Evolutionary conservation across 2,329 filamentous ascomycete species (phyloP), one percentile per base, ranked within the genome.

Genomic region (Fusarium duplospermum): DNA sequence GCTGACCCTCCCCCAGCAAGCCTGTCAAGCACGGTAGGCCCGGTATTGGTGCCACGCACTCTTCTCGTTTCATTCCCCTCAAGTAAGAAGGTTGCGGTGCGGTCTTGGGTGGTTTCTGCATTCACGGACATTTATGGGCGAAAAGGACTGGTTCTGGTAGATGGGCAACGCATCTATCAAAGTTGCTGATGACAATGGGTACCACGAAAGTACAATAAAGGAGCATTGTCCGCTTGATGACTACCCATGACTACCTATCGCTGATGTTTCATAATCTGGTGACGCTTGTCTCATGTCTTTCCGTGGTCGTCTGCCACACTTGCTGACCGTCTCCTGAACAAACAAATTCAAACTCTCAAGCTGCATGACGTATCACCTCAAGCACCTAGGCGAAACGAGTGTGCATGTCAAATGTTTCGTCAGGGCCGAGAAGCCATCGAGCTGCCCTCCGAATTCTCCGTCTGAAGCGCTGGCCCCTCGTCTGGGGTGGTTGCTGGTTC

Each of bases 41-140:
- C 84, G 96, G 96, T 98, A 99, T 99, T 85, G 96, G 96, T 97
- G 96, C 96, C 84, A 99, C 96, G 82, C 95, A 99, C 94, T 98
- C 96, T 90, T 99, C 96, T 88, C 95, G 96, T 93, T 99, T 99
- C 93, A 99, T 99, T 91, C 96, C 96, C 87, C 93, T 99, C 87
- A 99, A 99, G 92, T 98, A 98, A 92, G 89, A 96, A 90, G 88
- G 47, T 83, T 81, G 45, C 45, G 45, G 45, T 83, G 82, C 82
- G 83, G 84, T 84, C 82, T 83, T 72, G 82, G 84, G 86, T 85
- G 85, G 85, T 87, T 86, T 84, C 84, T 88, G 87, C 87, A 89
- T 89, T 88, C 86, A 88, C 84, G 87, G 87, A 86, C 81, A 83
- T 81, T 86, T 86, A 83, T 70, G 82, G 87, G 87, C 87, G 87